Conservation (phyloP, 2,329 filamentous ascomycete genomes). For the Aspergillus sp. region DNA sequence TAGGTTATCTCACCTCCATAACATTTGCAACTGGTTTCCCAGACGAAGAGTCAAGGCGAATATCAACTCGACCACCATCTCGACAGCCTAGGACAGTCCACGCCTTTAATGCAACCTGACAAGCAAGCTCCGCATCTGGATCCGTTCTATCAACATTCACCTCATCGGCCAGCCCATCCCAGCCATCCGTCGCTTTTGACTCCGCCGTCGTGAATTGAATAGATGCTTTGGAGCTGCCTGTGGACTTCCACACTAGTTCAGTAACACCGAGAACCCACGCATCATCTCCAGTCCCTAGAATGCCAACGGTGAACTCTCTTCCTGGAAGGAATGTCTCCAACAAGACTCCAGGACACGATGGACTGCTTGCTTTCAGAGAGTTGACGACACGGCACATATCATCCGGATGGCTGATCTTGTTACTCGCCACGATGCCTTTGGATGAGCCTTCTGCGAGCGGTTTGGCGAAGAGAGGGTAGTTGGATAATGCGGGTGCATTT, state of each 20-base stretch:
- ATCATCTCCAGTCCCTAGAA: constrained; percentile 12
- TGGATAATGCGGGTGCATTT: neutral
- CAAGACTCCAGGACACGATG: constrained; percentile 2
- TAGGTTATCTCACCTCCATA: constrained; percentile 5
- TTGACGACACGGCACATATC: too few species aligned
- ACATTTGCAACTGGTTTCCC: constrained; percentile 2
- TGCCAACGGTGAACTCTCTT: constrained; percentile 18
- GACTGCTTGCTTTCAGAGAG: too few species aligned
- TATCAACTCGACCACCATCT: constrained; percentile 12
- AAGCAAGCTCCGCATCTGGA: constrained; percentile 4
- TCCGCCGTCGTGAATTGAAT: too few species aligned
- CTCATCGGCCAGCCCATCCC: neutral
- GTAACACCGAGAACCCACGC: constrained; percentile 11
- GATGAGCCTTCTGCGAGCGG: constrained; percentile 13
- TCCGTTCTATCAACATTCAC: constrained; percentile 3
- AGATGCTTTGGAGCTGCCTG: neutral
- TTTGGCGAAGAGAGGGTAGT: constrained; percentile 16
- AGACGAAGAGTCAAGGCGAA: constrained; percentile 4
- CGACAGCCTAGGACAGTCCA: constrained; percentile 8
- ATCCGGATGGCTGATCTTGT: constrained; percentile 6
- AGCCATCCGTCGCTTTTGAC: neutral
- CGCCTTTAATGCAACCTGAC: constrained; percentile 6
- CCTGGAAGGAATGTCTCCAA: constrained; percentile 17
- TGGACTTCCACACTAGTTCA: constrained; percentile 8
- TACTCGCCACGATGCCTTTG: constrained; percentile 10